These are phyloP conservation scores for Pichia membranifaciens DNA, from an alignment of 805 yeast genomes.

Conservation along the genomic window DNA sequence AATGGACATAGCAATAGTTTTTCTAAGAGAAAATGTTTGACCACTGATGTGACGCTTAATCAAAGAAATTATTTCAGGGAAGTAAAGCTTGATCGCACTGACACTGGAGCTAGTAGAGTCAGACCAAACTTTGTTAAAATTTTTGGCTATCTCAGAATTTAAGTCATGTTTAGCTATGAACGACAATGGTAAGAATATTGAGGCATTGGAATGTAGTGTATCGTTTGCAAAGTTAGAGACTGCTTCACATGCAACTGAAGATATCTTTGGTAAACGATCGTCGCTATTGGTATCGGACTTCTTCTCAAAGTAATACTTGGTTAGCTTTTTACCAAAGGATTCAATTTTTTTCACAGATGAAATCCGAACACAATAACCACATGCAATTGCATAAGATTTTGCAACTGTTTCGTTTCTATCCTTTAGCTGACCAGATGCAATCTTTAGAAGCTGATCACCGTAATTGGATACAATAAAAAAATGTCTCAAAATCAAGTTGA, in stretches of 20 bases:
- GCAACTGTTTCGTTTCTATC: constrained; percentile 72
- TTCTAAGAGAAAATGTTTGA: constrained; percentile 57
- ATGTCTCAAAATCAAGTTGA: constrained; percentile 55
- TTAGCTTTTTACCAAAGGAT: constrained; percentile 47
- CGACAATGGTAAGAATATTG: constrained; percentile 69
- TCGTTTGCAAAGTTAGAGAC: constrained; percentile 66
- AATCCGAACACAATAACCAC: constrained; percentile 70
- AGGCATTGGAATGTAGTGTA: constrained; percentile 53
- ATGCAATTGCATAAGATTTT: constrained; percentile 69
- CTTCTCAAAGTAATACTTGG: constrained; percentile 51
- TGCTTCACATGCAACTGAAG: constrained; percentile 59
- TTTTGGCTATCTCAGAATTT: constrained; percentile 36
- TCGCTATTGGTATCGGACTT: constrained; percentile 24
- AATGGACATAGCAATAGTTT: constrained; percentile 62
- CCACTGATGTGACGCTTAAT: constrained; percentile 48
- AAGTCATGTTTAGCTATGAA: constrained; percentile 72
- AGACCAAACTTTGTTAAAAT: constrained; percentile 66
- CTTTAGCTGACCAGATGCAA: constrained; percentile 51
- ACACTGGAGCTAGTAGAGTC: constrained; percentile 72
- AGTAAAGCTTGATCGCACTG: constrained; percentile 62
- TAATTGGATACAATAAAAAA: constrained; percentile 38
- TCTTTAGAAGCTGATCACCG: constrained; percentile 57
- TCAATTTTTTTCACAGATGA: constrained; percentile 47
- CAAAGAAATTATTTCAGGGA: constrained; percentile 58
- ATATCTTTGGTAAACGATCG: constrained; percentile 39